Conservation (phyloP, 1,139 yeast species). For the Candida sanyaensis region DNA sequence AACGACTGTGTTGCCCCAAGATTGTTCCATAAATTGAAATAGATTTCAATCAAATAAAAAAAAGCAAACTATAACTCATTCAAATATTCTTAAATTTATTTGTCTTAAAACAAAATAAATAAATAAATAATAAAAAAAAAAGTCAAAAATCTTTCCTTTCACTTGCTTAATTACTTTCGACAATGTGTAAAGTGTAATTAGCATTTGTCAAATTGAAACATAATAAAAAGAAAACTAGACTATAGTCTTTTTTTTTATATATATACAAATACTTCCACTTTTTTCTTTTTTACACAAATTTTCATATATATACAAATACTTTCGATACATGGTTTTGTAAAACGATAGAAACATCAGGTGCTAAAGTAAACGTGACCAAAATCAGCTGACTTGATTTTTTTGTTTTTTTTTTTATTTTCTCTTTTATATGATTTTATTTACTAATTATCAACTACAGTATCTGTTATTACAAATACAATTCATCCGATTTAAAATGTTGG, state of each 20-base stretch:
- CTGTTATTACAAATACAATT: too few relatives aligned
- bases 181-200: constrained; percentile 1
- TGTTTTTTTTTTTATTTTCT: too few relatives aligned
- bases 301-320: neutral
- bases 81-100: neutral
- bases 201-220: neutral
- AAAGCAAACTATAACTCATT: neutral
- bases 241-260: neutral
- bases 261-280: too few relatives aligned
- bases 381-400: neutral
- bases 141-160: neutral
- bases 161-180: too few relatives aligned
- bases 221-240: neutral
- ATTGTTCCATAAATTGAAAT: constrained; percentile 83
- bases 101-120: neutral
- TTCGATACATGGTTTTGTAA: neutral
- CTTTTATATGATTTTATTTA: too few relatives aligned
- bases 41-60: constrained; percentile 20
- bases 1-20: constrained; percentile 93
- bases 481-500: too few relatives aligned
- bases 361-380: neutral
- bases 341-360: too few relatives aligned
- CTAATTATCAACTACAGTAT: too few relatives aligned
- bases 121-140: too few relatives aligned
- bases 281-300: neutral